Conservation (phyloP, 179 eudicot genomes). For the Corrigiola litoralis region DNA sequence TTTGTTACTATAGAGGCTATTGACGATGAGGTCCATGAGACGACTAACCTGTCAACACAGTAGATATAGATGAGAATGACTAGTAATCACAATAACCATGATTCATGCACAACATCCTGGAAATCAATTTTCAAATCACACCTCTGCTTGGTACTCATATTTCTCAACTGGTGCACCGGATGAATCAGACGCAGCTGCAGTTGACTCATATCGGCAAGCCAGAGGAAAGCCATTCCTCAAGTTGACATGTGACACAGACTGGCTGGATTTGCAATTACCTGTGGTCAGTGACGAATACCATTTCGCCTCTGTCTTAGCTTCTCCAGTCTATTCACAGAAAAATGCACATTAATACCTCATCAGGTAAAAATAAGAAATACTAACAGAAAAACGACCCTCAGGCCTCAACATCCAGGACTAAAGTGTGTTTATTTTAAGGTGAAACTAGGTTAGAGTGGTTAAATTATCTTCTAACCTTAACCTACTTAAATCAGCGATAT, state of each 20-base stretch:
- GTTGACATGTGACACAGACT: conserved; percentile 20
- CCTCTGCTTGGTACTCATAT: conserved; percentile 97
- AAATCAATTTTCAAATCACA: conserved; percentile 18
- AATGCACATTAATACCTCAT: not conserved
- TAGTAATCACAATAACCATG: not conserved
- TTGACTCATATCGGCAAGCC: conserved; percentile 56
- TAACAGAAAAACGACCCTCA: not conserved
- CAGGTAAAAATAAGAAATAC: not conserved
- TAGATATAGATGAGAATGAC: not conserved
- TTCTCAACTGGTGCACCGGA: conserved; percentile 62
- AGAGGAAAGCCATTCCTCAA: conserved; percentile 25
- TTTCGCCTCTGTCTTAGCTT: conserved; percentile 30
- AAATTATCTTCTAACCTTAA: not conserved
- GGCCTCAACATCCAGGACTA: not conserved
- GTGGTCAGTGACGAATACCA: conserved; percentile 43
- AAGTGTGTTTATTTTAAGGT: not conserved
- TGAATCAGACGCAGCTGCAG: conserved; percentile 71
- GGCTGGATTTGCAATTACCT: conserved; percentile 22
- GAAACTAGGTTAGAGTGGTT: no score
- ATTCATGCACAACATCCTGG: not conserved
- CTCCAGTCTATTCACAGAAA: conserved; percentile 26
- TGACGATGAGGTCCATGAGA: conserved; percentile 95
- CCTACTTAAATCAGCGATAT: no score
- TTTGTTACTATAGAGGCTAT: conserved; percentile 93
- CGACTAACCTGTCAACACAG: conserved; percentile 71